Conservation (phyloP, 805 yeast species). For the Metschnikowia drakensbergensis region DNA sequence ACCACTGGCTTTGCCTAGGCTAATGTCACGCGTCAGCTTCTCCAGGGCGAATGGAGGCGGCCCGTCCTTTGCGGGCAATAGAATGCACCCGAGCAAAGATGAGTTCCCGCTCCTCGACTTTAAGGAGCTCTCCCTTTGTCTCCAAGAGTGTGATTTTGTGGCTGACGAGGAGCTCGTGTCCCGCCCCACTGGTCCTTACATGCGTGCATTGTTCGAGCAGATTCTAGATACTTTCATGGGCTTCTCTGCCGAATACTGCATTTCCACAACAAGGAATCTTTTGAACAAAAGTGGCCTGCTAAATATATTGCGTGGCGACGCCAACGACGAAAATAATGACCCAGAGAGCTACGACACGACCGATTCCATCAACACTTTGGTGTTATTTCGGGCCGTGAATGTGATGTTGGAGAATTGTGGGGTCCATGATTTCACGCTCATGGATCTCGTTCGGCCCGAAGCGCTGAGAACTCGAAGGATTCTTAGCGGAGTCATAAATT, state of each 20-base stretch:
- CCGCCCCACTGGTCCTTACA: conserved; percentile 55
- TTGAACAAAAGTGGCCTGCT: conserved; percentile 11
- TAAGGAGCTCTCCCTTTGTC: conserved; percentile 53
- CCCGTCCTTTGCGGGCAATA: conserved; percentile 1
- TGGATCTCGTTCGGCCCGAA: conserved; percentile 80
- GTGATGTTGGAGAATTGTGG: conserved; percentile 71
- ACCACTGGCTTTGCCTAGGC: background rate
- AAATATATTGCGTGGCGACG: conserved; percentile 4
- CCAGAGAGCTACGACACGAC: conserved; percentile 29
- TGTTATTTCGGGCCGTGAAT: conserved; percentile 56
- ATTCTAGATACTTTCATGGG: conserved; percentile 60
- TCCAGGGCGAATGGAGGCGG: conserved; percentile 6
- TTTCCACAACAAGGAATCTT: conserved; percentile 20
- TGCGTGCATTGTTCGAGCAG: conserved; percentile 54
- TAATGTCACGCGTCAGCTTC: conserved; percentile 10
- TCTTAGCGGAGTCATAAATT: conserved; percentile 79
- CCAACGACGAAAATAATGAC: conserved; percentile 6
- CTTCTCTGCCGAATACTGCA: conserved; percentile 30
- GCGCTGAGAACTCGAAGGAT: conserved; percentile 57
- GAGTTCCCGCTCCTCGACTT: conserved; percentile 61
- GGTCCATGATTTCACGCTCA: conserved; percentile 67
- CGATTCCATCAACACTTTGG: conserved; percentile 39
- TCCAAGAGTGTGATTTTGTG: conserved; percentile 58
- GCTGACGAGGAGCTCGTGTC: conserved; percentile 57
- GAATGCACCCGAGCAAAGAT: conserved; percentile 26